Conservation (phyloP, 306 rosid genomes). For the Glycine soja region DNA sequence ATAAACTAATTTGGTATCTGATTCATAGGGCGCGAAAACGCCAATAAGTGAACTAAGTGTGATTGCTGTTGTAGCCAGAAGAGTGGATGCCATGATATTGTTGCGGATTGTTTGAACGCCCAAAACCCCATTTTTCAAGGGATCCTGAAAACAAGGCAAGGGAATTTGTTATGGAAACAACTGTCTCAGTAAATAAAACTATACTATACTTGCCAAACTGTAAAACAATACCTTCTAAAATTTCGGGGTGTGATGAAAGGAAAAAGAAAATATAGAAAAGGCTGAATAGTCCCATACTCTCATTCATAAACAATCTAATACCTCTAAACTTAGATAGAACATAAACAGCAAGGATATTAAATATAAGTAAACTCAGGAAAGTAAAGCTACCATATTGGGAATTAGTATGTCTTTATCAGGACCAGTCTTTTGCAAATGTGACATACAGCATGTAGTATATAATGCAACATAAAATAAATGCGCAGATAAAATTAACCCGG, state of each 20-base stretch:
- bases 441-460: neutral
- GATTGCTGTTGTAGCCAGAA: conserved; percentile 89
- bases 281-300: neutral
- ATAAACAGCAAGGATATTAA: neutral
- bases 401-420: neutral
- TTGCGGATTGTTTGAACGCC: conserved; percentile 88
- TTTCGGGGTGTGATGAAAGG: neutral
- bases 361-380: neutral
- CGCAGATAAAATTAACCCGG: neutral
- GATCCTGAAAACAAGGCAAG: conserved; percentile 70
- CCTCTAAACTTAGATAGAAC: neutral
- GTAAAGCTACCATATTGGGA: neutral
- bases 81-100: conserved; percentile 94
- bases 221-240: conserved; percentile 16
- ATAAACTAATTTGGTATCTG: conserved; percentile 59
- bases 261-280: neutral
- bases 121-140: conserved; percentile 88
- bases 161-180: conserved; percentile 17
- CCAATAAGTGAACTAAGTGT: conserved; percentile 93
- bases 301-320: neutral
- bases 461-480: neutral
- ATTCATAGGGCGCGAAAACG: conserved; percentile 65
- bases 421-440: neutral
- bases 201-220: neutral
- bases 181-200: neutral